Percentiles rank a stretch among this genome's conserved stretches.
Conservation (phyloP, 1,139 yeast genomes). For the Candida sojae region DNA sequence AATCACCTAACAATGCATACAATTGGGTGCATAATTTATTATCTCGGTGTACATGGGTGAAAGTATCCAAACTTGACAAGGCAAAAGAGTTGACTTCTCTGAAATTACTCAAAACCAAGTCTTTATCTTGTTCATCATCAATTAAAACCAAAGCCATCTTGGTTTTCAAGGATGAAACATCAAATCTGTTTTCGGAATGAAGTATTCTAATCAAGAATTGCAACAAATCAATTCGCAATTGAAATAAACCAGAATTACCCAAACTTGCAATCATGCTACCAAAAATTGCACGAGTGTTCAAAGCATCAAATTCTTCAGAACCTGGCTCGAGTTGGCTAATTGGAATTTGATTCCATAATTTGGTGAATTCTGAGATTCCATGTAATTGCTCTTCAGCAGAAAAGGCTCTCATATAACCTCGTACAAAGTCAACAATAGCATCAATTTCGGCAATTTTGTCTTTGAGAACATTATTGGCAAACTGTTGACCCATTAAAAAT, state of each 20-base stretch:
- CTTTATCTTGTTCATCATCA: slow-evolving; percentile 35
- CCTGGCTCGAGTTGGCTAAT: slow-evolving; percentile 35
- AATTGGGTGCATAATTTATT: slow-evolving; percentile 26
- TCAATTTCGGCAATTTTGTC: slow-evolving; percentile 67
- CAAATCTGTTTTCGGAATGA: slow-evolving; percentile 22
- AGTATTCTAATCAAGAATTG: slow-evolving; percentile 33
- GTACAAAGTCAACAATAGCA: slow-evolving; percentile 68
- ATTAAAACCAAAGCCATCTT: slow-evolving; percentile 59
- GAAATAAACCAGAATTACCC: slow-evolving; percentile 48
- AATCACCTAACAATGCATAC: slow-evolving; percentile 55
- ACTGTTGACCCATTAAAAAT: slow-evolving; percentile 80
- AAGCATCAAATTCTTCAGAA: slow-evolving; percentile 34
- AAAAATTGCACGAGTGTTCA: slow-evolving; percentile 61
- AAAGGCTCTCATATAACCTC: slow-evolving; percentile 68
- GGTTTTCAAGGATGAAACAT: slow-evolving; percentile 51
- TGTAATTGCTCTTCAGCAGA: slow-evolving; percentile 66
- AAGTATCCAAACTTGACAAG: slow-evolving; percentile 37
- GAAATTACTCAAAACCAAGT: slow-evolving; percentile 40
- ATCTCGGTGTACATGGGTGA: slow-evolving; percentile 20
- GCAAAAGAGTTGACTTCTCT: slow-evolving; percentile 43
- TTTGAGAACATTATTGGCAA: slow-evolving; percentile 51
- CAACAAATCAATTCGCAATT: slow-evolving; percentile 53
- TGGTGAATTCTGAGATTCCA: slow-evolving; percentile 57
- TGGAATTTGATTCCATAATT: slow-evolving; percentile 57
- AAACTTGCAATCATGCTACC: slow-evolving; percentile 60